Base-by-base conservation (phyloP, 1,284 basidiomycete genomes). In the Leccinum subrobustum region DNA sequence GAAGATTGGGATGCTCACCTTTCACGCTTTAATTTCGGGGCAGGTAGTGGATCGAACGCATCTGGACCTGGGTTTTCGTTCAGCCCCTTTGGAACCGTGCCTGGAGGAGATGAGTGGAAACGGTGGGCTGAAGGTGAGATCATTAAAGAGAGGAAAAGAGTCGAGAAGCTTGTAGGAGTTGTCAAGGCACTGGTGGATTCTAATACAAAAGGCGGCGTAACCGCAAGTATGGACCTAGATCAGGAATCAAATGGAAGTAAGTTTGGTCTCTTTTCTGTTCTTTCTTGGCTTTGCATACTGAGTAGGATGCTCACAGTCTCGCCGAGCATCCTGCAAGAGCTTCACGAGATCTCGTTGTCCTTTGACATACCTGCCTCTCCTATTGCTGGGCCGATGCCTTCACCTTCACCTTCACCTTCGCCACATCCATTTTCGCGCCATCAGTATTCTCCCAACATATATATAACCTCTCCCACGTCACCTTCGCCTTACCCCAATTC, bases 381-480 rank as follows among this genome's bases (percentile, higher is more conserved):
- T 8, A 7, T 64, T 27, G 29, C 64, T 18, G 57, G 65, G 33
- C 39, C 65, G 6, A 55, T 71, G 1, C 60, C 57, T 8, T 69
- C 68, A 0, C 71, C 71, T 1, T 74, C 73, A 0, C 72, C 71
- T 0, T 72, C 70, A 0, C 68, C 68, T 4, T 70, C 69, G 4
- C 69, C 71, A 0, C 58, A 71, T 52, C 44, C 58, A 23, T 35
- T 60, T 29, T 42, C 58, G 4, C 54, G 58, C 18, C 63, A 59
- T 11, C 68, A 56, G 5, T 57, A 73, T 59, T 87, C 78, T 58
- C 88, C 88, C 7, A 87, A 88, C 67, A 90, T 91, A 63, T 87
- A 82, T 68, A 79, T 91, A 65, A 91, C 87, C 2, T 86, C 86
- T 0, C 88, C 88, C 3, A 79, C 77, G 3, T 74, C 78, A 31